Conservation (phyloP, 352 stramenopile genomes). For the Globisporangium echinulatum region DNA sequence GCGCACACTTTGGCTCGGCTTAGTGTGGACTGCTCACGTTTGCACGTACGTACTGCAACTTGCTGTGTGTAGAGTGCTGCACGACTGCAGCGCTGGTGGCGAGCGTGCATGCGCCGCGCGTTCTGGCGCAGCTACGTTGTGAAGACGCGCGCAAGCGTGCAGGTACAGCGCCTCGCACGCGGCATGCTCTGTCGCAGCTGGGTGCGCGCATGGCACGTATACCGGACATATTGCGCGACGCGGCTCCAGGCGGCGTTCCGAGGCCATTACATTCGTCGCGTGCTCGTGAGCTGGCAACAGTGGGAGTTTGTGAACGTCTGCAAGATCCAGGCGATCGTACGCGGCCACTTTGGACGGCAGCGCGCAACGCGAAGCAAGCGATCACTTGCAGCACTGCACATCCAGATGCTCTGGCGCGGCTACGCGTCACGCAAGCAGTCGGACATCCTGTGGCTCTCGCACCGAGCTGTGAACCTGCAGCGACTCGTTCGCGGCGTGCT, state of each 20-base stretch:
- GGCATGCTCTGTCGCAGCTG: conserved; percentile 46
- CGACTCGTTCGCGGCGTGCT: conserved; percentile 45
- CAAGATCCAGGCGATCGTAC: conserved; percentile 62
- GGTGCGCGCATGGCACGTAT: conserved; percentile 47
- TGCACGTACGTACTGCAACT: not conserved
- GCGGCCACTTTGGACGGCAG: conserved; percentile 32
- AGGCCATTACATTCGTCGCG: conserved; percentile 38
- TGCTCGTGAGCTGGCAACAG: conserved; percentile 39
- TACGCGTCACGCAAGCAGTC: conserved; percentile 32
- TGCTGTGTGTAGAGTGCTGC: conserved; percentile 22
- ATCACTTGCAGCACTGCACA: conserved; percentile 36
- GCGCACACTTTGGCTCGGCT: too few species aligned
- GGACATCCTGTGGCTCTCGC: conserved; percentile 43
- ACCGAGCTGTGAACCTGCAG: conserved; percentile 45
- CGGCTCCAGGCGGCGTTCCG: conserved; percentile 58
- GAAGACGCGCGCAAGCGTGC: conserved; percentile 29
- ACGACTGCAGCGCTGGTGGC: conserved; percentile 58
- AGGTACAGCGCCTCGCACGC: conserved; percentile 49
- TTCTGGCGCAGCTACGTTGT: conserved; percentile 44
- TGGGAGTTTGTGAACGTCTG: conserved; percentile 53
- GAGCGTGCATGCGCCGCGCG: conserved; percentile 21
- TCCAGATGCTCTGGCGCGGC: conserved; percentile 63
- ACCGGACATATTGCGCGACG: conserved; percentile 37
- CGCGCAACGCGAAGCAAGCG: conserved; percentile 8
- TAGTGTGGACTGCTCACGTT: too few species aligned